Evolutionary conservation across 805 yeast genomes (phyloP), one percentile per base, ranked within the genome.

Genomic region (Nakazawaea anatomiae): DNA sequence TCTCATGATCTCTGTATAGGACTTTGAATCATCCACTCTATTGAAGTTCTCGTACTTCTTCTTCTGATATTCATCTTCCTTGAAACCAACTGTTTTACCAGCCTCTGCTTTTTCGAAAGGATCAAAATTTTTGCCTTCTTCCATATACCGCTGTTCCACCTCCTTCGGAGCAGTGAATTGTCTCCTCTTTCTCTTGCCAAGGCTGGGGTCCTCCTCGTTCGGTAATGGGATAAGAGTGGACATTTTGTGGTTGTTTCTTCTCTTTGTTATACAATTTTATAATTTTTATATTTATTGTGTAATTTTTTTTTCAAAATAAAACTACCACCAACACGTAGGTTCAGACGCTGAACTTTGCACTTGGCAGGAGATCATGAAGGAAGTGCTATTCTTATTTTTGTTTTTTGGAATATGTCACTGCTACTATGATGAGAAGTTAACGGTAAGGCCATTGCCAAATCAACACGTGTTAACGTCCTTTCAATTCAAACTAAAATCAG

Each of bases 401-500:
- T 1, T 35, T 34, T n/a, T 36, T 4, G 25, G 47, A 8, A 6
- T 47, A 2, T 47, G 50, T 12, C 42, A 28, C 4, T 41, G 51
- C 12, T 48, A 42, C 25, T 89, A 82, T 62, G 62, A 71, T 18
- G 98, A 91, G 68, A 58, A 67, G 11, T 73, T 91, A 39, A 67
- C 72, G 28, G 61, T 92, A 34, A 78, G 70, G 54, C 96, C 96
- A 1, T 73, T 91, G 47, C 82, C 91, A n/a, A 75, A 83, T 45
- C 87, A 87, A 65, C 77, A 77, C 58, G 60, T 89, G 14, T 68
- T 88, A 55, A 75, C 91, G 0, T 79, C 90, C 5, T 91, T 92
- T 66, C 69, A 76, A 36, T 91, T 91, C 68, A 72, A 79, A 38
- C 64, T 85, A 46, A 71, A 74, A 50, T 87, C 95, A 12, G 77